A percentile compares a stretch with the other conserved stretches of the same genome.
These are phyloP conservation scores for Xylaria sp. DNA, from an alignment of 2,329 filamentous ascomycete genomes.

Conservation along the genomic window DNA sequence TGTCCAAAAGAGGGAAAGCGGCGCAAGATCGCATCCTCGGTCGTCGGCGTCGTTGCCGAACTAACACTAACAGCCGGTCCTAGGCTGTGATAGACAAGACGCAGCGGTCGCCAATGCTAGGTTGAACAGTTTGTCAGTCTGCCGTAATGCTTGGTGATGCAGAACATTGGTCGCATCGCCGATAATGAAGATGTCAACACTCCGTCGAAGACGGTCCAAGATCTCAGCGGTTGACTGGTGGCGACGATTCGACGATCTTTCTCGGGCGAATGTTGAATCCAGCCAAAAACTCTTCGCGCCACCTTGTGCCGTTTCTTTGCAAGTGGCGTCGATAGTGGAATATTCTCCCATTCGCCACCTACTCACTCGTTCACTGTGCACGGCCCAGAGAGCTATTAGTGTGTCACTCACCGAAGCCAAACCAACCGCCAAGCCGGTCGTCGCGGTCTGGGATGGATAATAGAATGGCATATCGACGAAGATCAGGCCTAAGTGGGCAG, in stretches of 20 bases:
- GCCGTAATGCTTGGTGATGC: neutral
- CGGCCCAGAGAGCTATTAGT: neutral
- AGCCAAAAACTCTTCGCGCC: neutral
- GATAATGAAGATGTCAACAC: neutral
- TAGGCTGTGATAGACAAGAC: neutral
- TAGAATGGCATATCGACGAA: neutral
- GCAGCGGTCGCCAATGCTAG: neutral
- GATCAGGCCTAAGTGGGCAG: neutral
- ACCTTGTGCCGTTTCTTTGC: neutral
- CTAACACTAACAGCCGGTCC: neutral
- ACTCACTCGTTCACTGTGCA: neutral
- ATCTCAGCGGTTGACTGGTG: too few relatives aligned
- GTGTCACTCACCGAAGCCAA: neutral
- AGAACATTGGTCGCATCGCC: neutral
- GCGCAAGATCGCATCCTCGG: neutral
- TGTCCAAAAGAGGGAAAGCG: neutral
- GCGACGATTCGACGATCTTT: neutral
- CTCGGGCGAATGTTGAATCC: neutral
- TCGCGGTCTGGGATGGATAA: neutral
- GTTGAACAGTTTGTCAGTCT: neutral
- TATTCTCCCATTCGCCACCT: neutral
- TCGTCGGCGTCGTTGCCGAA: conserved; percentile 1
- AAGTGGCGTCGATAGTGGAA: neutral
- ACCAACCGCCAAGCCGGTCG: neutral
- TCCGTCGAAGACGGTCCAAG: neutral